These are phyloP conservation scores for Penicillium sp. DNA, from an alignment of 2,329 filamentous ascomycete species.

Conservation along the genomic window DNA sequence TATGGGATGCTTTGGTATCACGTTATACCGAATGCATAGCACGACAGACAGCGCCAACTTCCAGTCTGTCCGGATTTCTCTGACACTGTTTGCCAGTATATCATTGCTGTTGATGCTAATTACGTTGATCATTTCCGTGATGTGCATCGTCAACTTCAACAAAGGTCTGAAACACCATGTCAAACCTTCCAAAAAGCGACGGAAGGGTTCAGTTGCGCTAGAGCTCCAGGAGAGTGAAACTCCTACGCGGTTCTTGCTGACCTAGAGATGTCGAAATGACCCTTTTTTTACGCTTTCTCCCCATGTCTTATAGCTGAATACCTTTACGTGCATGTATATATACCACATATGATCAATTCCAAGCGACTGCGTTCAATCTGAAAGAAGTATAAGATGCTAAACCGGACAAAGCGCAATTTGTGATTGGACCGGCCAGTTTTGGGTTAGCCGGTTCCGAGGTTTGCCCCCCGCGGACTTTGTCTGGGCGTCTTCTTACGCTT, in stretches of 20 bases:
- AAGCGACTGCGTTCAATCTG: background rate
- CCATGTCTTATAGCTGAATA: background rate
- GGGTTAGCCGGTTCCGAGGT: background rate
- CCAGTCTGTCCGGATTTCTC: conserved; percentile 12
- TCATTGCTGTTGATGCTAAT: conserved; percentile 13
- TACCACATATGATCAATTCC: background rate
- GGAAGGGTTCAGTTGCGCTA: conserved; percentile 1
- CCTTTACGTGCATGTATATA: background rate
- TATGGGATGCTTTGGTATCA: conserved; percentile 11
- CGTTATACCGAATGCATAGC: conserved; percentile 9
- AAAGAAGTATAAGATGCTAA: background rate
- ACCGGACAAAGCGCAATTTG: background rate
- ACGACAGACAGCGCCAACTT: background rate
- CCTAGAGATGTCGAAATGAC: background rate
- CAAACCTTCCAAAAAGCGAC: background rate
- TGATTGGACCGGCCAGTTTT: background rate
- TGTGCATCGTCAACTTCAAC: conserved; percentile 21
- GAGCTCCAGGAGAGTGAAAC: conserved; percentile 4
- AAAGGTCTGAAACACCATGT: conserved; percentile 20
- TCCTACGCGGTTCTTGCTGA: conserved; percentile 7
- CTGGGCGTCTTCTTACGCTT: background rate
- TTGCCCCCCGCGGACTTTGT: background rate
- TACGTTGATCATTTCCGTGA: conserved; percentile 15
- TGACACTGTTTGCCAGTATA: conserved; percentile 17
- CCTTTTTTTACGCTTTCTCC: background rate